Conservation (phyloP, 179 eudicot species). For the Sideroxylon spinosum region DNA sequence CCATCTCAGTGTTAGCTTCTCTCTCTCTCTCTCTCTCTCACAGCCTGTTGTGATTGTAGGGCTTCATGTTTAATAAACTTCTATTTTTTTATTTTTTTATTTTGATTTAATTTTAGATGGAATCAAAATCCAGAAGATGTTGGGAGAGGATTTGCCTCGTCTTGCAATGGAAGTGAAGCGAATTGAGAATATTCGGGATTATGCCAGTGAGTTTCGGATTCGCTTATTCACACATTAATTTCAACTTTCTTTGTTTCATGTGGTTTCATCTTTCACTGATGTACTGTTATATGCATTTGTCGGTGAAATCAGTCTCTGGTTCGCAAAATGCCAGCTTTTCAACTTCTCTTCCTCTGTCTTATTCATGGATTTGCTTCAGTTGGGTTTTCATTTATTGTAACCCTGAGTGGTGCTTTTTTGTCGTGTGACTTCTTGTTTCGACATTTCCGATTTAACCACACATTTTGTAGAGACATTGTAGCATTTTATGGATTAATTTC, state of each 20-base stretch:
- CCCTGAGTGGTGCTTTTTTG: too few species aligned
- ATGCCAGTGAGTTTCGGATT: conserved; percentile 30
- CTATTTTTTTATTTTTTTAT: background rate
- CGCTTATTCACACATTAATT: background rate
- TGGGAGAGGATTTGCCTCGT: conserved; percentile 29
- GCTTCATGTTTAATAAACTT: too few species aligned
- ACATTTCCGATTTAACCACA: too few species aligned
- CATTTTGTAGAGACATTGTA: too few species aligned
- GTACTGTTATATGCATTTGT: background rate
- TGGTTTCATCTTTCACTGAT: background rate
- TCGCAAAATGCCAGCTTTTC: background rate
- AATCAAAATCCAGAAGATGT: conserved; percentile 30
- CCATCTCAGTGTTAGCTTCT: conserved; percentile 22
- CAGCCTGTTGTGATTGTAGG: background rate
- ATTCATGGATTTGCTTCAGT: too few species aligned
- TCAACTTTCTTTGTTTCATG: background rate
- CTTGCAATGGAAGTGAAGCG: conserved; percentile 34
- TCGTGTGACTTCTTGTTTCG: too few species aligned
- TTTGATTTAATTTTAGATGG: conserved; percentile 35
- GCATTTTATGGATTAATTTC: too few species aligned
- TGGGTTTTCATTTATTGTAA: too few species aligned
- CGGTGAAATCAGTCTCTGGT: background rate
- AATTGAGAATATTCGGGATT: conserved; percentile 34
- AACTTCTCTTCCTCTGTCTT: too few species aligned
- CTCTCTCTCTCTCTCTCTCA: background rate